A percentile compares a stretch with the other conserved stretches of the same genome.
These are phyloP conservation scores for Nicotiana undulata DNA, from an alignment of 257 asterid species.

Conservation along the genomic window DNA sequence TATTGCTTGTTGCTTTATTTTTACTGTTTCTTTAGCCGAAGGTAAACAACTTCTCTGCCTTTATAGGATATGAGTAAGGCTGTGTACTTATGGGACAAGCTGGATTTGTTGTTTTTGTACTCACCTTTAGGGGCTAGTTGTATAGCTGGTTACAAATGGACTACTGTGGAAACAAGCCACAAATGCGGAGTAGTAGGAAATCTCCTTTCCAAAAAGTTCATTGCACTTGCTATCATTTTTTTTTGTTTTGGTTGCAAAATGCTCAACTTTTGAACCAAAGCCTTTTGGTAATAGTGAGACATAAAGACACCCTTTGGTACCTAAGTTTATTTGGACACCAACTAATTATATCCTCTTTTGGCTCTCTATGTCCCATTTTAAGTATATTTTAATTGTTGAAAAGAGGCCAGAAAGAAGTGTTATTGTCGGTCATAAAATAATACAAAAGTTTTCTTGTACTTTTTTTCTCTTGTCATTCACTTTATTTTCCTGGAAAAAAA, in stretches of 20 bases:
- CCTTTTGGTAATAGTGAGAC: background rate
- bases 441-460: background rate
- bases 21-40: no score
- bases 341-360: background rate
- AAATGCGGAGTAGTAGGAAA: background rate
- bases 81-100: no score
- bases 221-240: background rate
- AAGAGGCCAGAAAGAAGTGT: background rate
- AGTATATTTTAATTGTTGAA: background rate
- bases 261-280: background rate
- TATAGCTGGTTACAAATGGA: background rate
- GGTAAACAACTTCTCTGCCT: no score
- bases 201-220: background rate
- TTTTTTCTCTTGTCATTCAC: background rate
- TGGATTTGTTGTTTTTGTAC: no score
- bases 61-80: no score
- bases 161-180: background rate
- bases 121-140: background rate
- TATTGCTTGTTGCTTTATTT: no score
- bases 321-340: background rate
- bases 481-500: background rate
- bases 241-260: background rate
- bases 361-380: background rate
- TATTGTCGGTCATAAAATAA: background rate
- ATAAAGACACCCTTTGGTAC: background rate